Base-by-base conservation (phyloP, 1,284 basidiomycete genomes). In the Takashimella koratensis region DNA sequence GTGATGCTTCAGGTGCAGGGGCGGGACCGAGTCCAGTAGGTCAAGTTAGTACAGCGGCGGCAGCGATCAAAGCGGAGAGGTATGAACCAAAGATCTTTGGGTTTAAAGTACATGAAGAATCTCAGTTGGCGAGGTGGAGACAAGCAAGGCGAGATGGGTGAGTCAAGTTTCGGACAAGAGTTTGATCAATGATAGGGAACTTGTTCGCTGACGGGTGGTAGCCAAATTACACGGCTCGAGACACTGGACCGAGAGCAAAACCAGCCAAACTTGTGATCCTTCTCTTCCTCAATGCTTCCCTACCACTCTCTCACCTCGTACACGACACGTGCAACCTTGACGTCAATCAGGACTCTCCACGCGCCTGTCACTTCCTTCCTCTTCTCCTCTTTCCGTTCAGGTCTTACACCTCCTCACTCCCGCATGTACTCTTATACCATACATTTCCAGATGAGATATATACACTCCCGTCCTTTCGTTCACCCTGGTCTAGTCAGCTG, bases 71-170 rank as follows among this genome's bases (percentile, higher is more conserved):
- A 77, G 89, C 89, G 21, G 93, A 96, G 68, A 77, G 89, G 61
- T 93, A 94, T 73, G 80, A 88, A 52, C 91, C 93, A 30, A 84
- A 85, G 68, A 93, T 96, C 56, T 97, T 96, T 74, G 93, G 93
- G 0, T 97, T 97, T 81, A 88, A 90, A 75, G 80, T 95, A 30
- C 84, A 95, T 69, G 93, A 96, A 79, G 85, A 85, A 63, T 91
- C 93, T n/a, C 91, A 87, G 74, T 76, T 94, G 63, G 86, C 90
- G 70, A 79, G 92, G 68, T 97, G 94, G 93, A 89, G 95, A 73
- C 88, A 90, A 75, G 90, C 88, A 6, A 82, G 86, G 26, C 78
- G 92, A 55, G 90, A 95, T 74, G 82, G 83, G 89, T 87, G 63
- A 67, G 84, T 76, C 4, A 16, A 3, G n/a, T n/a, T n/a, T n/a